Conservation (phyloP, 208 protist species). For the Leishmania turanica region DNA sequence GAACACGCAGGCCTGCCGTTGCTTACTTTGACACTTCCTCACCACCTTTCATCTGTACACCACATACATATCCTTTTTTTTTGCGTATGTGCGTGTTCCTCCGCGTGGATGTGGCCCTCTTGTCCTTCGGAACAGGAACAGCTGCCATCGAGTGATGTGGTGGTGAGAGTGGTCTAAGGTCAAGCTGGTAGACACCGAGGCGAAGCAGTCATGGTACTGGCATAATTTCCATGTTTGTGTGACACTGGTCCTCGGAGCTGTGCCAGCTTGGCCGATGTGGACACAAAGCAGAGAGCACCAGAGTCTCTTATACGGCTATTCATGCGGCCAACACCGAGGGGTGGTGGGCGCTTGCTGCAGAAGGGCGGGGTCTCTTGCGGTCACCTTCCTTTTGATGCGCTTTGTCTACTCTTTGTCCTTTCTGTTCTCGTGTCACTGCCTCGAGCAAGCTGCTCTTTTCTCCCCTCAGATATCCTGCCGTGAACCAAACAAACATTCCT, state of each 20-base stretch:
- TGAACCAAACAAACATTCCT: not conserved
- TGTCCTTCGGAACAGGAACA: not conserved
- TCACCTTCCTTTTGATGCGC: not conserved
- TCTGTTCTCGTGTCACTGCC: conserved; percentile 4
- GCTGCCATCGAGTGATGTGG: not conserved
- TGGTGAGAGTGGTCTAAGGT: not conserved
- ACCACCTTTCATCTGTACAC: not conserved
- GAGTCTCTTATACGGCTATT: not conserved
- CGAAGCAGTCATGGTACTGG: not conserved
- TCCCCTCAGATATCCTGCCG: not conserved
- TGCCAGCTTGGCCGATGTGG: not conserved
- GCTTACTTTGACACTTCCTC: not conserved
- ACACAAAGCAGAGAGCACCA: not conserved
- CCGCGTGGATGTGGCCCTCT: not conserved
- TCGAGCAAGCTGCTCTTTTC: conserved; percentile 11
- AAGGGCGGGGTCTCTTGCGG: too few relatives aligned
- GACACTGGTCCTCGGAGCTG: not conserved
- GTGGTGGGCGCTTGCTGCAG: not conserved
- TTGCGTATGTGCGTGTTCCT: not conserved
- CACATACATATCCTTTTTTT: conserved; percentile 3
- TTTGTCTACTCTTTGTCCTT: conserved; percentile 14
- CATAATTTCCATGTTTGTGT: not conserved
- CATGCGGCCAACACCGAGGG: not conserved
- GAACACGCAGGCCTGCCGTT: not conserved
- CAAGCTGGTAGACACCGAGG: not conserved